Base-by-base conservation (phyloP, 2,329 filamentous ascomycete species). In the Verticillium klebahnii region DNA sequence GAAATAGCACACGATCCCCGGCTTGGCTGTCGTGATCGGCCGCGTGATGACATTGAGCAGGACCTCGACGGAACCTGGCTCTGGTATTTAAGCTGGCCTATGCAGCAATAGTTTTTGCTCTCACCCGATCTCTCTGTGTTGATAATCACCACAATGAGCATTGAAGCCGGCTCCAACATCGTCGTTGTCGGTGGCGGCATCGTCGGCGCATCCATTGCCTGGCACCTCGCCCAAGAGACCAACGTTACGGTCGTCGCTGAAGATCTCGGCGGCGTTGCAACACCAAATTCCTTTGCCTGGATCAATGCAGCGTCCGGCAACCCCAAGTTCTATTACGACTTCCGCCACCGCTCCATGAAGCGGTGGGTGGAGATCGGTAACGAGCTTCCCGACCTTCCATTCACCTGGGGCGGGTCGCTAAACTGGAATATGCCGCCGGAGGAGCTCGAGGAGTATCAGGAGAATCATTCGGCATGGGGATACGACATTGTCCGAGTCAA, bases 221-320 rank as follows among this genome's bases (percentile, higher is more conserved):
- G 69, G 68, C 72, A 73, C 61, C 65, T 74, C 5, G 62, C 67
- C 4, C 61, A 66, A 15, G 58, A 66, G 12, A 63, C 67, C 17
- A 61, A 66, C 17, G 69, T 74, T 19, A 72, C 70, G 1, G 58
- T 73, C n/a, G 62, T 73, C 32, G 70, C 71, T 5, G 45, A 68
- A 34, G 62, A 71, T 1, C 17, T 71, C 2, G 71, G 71, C 61
- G 71, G 71, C 60, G 67, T 65, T 8, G 71, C 71, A 17, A 73
- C 70, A 17, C 70, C 71, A 31, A 67, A 69, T 63, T 73, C 70
- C 7, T 74, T 74, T 62, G 65, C 71, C 39, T 74, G 72, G 71
- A 67, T 73, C 60, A 74, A 73, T 40, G 71, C 72, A 37, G 68
- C 68, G 56, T 66, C 65, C 45, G 60, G 60, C 56, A 69, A 73